Percentiles rank a stretch among this genome's conserved stretches.
Conservation (phyloP, 2,329 filamentous ascomycete genomes). For the Ilyonectria sp. region DNA sequence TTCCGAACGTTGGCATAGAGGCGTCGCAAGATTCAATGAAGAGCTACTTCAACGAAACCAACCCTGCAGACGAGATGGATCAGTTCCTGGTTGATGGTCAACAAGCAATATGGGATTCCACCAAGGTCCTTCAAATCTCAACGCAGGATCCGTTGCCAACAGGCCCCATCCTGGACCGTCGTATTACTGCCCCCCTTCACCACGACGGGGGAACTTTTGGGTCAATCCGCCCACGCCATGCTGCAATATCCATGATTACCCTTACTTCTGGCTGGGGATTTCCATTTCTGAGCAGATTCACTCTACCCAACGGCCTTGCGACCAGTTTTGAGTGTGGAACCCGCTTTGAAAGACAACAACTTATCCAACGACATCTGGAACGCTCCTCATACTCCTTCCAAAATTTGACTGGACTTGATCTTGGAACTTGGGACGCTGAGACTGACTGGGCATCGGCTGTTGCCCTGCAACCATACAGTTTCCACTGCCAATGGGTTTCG, state of each 20-base stretch:
- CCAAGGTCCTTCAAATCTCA: no score
- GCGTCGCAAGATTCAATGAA: no score
- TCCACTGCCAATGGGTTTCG: not conserved
- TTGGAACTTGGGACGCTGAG: not conserved
- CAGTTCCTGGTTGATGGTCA: not conserved
- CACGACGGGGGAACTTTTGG: no score
- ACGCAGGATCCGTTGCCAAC: not conserved
- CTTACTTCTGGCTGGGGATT: not conserved
- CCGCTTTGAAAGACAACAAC: not conserved
- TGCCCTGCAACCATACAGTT: not conserved
- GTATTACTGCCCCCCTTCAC: no score
- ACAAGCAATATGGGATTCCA: not conserved
- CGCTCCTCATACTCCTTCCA: not conserved
- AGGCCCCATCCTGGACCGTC: no score
- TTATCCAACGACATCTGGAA: not conserved
- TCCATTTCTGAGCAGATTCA: slow-evolving; percentile 1
- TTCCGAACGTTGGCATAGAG: not conserved
- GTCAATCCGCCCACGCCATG: no score
- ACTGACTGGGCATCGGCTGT: not conserved
- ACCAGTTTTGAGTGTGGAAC: slow-evolving; percentile 5
- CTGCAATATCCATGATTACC: not conserved
- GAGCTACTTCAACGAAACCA: no score
- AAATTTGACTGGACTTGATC: no score
- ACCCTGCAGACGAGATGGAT: no score
- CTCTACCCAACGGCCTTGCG: not conserved